Percentiles rank a stretch among this genome's conserved stretches.
Evolutionary conservation across 2,329 filamentous ascomycete genomes (phyloP).

Genomic region (Penicillium sp.): DNA sequence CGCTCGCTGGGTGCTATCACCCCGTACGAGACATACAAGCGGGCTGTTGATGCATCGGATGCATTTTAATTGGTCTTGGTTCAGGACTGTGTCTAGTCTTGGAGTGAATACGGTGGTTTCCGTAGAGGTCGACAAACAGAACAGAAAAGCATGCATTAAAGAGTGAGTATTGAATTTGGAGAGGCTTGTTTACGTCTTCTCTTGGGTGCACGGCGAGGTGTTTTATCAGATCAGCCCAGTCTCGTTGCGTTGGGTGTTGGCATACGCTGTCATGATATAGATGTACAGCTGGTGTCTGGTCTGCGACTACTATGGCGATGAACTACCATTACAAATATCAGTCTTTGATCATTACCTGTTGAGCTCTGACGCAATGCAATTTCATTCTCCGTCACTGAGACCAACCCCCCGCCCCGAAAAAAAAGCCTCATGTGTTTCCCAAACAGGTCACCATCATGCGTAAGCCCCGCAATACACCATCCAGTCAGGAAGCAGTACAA

Average conservation of each 20-base stretch:
- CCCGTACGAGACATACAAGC: constrained; percentile 79
- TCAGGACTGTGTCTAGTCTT: background rate
- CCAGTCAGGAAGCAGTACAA: background rate
- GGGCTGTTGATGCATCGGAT: constrained; percentile 56
- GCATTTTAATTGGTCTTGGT: constrained; percentile 20
- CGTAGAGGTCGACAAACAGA: constrained; percentile 2
- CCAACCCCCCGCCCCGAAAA: background rate
- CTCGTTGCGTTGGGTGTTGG: background rate
- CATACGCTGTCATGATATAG: background rate
- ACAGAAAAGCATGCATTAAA: constrained; percentile 10
- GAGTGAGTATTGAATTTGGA: background rate
- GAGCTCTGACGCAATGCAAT: background rate
- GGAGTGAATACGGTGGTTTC: background rate
- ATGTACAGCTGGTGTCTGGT: background rate
- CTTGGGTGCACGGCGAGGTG: background rate
- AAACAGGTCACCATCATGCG: background rate
- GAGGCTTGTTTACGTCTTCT: background rate
- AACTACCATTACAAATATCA: background rate
- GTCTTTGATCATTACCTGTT: background rate
- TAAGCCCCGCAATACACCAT: constrained; percentile 14
- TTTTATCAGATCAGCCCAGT: background rate
- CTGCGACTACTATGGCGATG: background rate
- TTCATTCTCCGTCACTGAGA: background rate
- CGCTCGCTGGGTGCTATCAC: constrained; percentile 87
- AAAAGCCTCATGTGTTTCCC: background rate